Evolutionary conservation across 2,329 filamentous ascomycete species (phyloP).

Genomic region (Colletotrichum scovillei): DNA sequence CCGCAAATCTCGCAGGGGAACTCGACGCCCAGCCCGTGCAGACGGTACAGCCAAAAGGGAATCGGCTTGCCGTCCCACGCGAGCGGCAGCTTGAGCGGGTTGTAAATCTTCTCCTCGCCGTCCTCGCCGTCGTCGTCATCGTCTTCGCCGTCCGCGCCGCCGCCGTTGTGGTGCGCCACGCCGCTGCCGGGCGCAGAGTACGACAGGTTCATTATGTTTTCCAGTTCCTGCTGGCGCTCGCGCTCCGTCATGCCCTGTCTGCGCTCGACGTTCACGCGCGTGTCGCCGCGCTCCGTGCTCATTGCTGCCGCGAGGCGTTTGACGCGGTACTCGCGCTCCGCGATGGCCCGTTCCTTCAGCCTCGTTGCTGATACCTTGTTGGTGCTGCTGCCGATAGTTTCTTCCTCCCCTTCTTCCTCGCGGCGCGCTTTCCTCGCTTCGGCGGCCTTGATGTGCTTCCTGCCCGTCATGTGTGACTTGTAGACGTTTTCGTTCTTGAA

Average conservation of each 20-base stretch:
- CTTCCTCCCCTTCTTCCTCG: slow-evolving; percentile 48
- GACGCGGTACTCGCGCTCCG: slow-evolving; percentile 87
- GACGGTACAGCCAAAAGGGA: slow-evolving; percentile 97
- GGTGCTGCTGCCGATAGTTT: slow-evolving; percentile 41
- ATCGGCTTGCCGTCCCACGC: slow-evolving; percentile 99
- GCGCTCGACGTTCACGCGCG: slow-evolving; percentile 93
- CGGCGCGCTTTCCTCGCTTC: slow-evolving; percentile 68
- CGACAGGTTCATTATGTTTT: slow-evolving; percentile 76
- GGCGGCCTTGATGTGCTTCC: slow-evolving; percentile 91
- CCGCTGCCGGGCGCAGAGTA: slow-evolving; percentile 55
- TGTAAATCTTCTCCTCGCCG: slow-evolving; percentile 92
- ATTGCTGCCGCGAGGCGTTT: slow-evolving; percentile 84
- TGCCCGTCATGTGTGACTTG: slow-evolving; percentile 86
- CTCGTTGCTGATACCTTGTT: slow-evolving; percentile 57
- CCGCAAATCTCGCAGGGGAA: slow-evolving; percentile 97
- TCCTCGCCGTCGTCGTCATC: slow-evolving; percentile 79
- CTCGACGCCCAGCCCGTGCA: slow-evolving; percentile 94
- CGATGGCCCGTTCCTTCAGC: slow-evolving; percentile 89
- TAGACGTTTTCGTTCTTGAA: slow-evolving; percentile 97
- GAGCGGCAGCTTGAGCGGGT: slow-evolving; percentile 93
- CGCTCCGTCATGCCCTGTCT: slow-evolving; percentile 98
- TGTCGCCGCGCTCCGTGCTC: slow-evolving; percentile 88
- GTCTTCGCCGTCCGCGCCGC: slow-evolving; percentile 46
- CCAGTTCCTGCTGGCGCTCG: slow-evolving; percentile 92
- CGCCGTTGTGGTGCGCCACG: not conserved